These are phyloP conservation scores for Phytophthora syringae DNA, from an alignment of 352 stramenopile genomes.

Conservation along the genomic window DNA sequence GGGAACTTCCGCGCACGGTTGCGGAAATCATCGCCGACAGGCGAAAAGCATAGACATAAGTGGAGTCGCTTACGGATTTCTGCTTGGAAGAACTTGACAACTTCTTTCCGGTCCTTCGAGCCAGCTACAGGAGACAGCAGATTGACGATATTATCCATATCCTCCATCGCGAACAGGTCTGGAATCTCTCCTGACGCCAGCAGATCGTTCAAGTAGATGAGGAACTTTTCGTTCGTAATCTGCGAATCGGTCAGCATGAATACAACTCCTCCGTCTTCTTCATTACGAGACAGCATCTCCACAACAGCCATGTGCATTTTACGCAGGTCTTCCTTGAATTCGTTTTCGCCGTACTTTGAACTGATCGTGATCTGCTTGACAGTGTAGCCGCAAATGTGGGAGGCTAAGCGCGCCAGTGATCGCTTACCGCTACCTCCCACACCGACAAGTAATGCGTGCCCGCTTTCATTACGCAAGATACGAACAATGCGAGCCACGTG, in stretches of 20 bases:
- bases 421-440: slow-evolving; percentile 95
- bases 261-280: slow-evolving; percentile 90
- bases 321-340: slow-evolving; percentile 97
- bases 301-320: slow-evolving; percentile 95
- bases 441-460: slow-evolving; percentile 94
- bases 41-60: slow-evolving; percentile 95
- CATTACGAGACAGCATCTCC: slow-evolving; percentile 87
- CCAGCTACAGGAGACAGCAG: slow-evolving; percentile 73
- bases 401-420: slow-evolving; percentile 92
- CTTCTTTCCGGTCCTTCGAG: slow-evolving; percentile 90
- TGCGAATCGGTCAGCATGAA: slow-evolving; percentile 96
- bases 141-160: slow-evolving; percentile 95
- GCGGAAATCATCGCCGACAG: slow-evolving; percentile 95
- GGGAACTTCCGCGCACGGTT: slow-evolving; percentile 95
- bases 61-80: slow-evolving; percentile 96
- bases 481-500: slow-evolving; percentile 95
- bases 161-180: slow-evolving; percentile 94
- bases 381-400: slow-evolving; percentile 93
- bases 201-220: slow-evolving; percentile 97
- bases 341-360: slow-evolving; percentile 94
- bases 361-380: slow-evolving; percentile 95
- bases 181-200: slow-evolving; percentile 94
- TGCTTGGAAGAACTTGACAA: slow-evolving; percentile 95
- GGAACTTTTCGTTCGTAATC: slow-evolving; percentile 97
- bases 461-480: slow-evolving; percentile 91